Evolutionary conservation across 352 stramenopile genomes (phyloP), one percentile per base, ranked within the genome.

Genomic region (Peronosclerospora sorghi): DNA sequence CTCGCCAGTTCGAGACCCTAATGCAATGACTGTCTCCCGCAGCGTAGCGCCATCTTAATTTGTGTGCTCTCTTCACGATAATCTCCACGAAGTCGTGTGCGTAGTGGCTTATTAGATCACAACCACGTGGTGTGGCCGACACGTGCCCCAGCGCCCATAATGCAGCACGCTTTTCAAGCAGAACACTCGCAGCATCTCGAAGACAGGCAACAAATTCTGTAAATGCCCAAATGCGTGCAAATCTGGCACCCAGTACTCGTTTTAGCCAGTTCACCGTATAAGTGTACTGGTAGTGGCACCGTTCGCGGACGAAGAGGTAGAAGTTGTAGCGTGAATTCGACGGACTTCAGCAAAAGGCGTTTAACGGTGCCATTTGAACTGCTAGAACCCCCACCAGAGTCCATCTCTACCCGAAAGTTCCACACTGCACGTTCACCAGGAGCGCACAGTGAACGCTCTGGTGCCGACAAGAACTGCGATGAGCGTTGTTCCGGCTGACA

Each of bases 1-100:
- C 28, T 97, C 94, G 18, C 65, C 75, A 17, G 88, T 97, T 29
- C 98, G 60, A 56, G 94, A 87, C 21, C 86, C 89, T 41, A 94
- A 80, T 13, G 68, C 68, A 17, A 97, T 52, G 24, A 87, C 86
- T 8, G 85, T 82, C 60, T 98, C 87, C 32, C 89, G 95, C 38
- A 98, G 68, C 1, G 90, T 97, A 23, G 70, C 76, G 56, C 86
- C 85, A 15, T 95, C 82, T 61, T 96, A 86, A 65, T n/a, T n/a
- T n/a, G n/a, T 98, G 92, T 7, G 94, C 94, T 45, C 82, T 96
- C 72, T 98, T 98, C 13, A 87, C 75, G 35, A 94, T 89, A 48
- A 88, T 49, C 27, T 94, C 81, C n/a, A 94, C 57, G 21, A 91
- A 70, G 45, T 94, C 77, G 27, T 80, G 73, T 1, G 81, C 74